Conservation (phyloP, 352 stramenopile genomes). For the Globisporangium apiculatum region DNA sequence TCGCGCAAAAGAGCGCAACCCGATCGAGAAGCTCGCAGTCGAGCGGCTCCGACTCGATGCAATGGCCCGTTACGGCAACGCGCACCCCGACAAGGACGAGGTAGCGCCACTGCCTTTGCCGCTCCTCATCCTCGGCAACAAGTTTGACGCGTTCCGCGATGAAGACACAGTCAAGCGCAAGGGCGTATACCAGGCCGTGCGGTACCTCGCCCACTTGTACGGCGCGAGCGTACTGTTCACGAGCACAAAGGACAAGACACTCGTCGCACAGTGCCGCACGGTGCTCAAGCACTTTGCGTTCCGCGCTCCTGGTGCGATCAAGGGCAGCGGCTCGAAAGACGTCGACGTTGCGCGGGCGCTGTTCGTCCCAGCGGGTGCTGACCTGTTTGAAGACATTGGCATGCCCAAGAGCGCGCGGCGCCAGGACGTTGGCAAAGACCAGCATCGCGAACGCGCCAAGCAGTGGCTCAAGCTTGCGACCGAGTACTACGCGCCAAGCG, state of each 20-base stretch:
- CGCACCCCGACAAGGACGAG: slow-evolving; percentile 69
- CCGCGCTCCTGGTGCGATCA: slow-evolving; percentile 25
- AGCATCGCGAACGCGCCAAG: slow-evolving; percentile 53
- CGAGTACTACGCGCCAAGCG: slow-evolving; percentile 55
- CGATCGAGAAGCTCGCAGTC: slow-evolving; percentile 48
- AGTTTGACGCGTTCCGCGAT: slow-evolving; percentile 86
- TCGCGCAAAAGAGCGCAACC: slow-evolving; percentile 59
- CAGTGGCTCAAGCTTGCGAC: slow-evolving; percentile 62
- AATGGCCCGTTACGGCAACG: slow-evolving; percentile 38
- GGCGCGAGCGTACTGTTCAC: slow-evolving; percentile 84
- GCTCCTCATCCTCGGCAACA: slow-evolving; percentile 83
- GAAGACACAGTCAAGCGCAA: slow-evolving; percentile 85
- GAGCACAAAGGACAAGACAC: slow-evolving; percentile 81
- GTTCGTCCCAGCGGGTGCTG: slow-evolving; percentile 62
- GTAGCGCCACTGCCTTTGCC: slow-evolving; percentile 69
- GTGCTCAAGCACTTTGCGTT: slow-evolving; percentile 67
- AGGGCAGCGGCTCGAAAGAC: slow-evolving; percentile 51
- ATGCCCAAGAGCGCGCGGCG: slow-evolving; percentile 48
- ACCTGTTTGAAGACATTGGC: slow-evolving; percentile 74
- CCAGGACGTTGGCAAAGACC: slow-evolving; percentile 39
- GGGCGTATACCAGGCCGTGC: slow-evolving; percentile 71
- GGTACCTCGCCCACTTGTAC: slow-evolving; percentile 83
- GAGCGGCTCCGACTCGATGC: slow-evolving; percentile 45
- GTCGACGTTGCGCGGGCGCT: slow-evolving; percentile 55
- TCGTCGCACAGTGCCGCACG: slow-evolving; percentile 57